These are phyloP conservation scores for Lachancea lanzarotensis DNA, from an alignment of 805 yeast genomes.

Conservation along the genomic window DNA sequence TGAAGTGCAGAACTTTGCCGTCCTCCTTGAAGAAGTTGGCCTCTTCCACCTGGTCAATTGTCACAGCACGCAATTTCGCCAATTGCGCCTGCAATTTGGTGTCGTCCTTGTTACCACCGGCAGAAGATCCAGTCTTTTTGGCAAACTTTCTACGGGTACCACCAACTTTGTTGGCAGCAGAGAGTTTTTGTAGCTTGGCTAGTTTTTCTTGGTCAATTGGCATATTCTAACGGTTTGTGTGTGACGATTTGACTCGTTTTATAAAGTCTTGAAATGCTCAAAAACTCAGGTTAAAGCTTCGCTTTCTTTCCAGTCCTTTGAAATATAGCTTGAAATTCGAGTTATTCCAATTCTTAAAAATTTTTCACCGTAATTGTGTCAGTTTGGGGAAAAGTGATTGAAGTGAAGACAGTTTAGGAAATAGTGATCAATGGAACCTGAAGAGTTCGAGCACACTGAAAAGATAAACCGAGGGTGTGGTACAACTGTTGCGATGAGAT, in stretches of 20 bases:
- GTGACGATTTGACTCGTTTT: not conserved
- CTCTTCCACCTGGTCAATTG: constrained; percentile 86
- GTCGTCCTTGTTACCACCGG: constrained; percentile 73
- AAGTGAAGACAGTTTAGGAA: too few species aligned
- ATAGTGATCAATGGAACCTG: too few species aligned
- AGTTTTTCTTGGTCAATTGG: constrained; percentile 91
- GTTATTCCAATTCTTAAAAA: not conserved
- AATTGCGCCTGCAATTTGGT: constrained; percentile 83
- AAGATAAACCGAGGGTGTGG: too few species aligned
- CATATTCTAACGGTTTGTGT: constrained; percentile 38
- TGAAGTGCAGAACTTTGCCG: constrained; percentile 92
- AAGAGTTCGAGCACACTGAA: too few species aligned
- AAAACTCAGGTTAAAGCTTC: too few species aligned
- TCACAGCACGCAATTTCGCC: constrained; percentile 83
- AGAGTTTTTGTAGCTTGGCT: constrained; percentile 78
- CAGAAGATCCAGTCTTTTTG: constrained; percentile 45
- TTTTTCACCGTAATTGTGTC: constrained; percentile 1
- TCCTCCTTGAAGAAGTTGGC: constrained; percentile 97
- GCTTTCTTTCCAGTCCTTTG: not conserved
- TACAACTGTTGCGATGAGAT: too few species aligned
- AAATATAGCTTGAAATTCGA: not conserved
- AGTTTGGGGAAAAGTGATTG: constrained; percentile 2
- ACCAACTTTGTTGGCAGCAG: constrained; percentile 76
- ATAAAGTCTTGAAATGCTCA: not conserved
- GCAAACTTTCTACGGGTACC: constrained; percentile 87